Conservation (phyloP, 148 eudicot genomes). For the Rhododendron kiyosumense region DNA sequence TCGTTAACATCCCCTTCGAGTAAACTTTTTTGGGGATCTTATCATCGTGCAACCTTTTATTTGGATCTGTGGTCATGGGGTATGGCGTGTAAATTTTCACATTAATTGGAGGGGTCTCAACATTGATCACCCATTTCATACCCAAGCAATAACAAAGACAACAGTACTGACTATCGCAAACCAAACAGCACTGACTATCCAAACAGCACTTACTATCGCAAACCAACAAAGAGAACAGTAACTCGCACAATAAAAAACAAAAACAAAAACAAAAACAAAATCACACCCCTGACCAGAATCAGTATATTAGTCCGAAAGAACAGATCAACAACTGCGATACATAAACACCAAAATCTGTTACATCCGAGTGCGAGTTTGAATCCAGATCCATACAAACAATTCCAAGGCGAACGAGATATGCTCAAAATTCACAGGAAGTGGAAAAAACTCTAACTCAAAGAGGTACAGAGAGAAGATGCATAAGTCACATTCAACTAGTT, state of each 20-base stretch:
- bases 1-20: neutral
- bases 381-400: conserved; percentile 7
- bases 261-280: neutral
- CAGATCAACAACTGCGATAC: neutral
- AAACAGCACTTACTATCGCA: neutral
- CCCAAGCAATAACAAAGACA: neutral
- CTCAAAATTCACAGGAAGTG: neutral
- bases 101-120: neutral
- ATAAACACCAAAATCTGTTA: neutral
- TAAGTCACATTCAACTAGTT: neutral
- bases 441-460: neutral
- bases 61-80: neutral
- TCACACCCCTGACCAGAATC: neutral
- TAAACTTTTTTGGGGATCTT: neutral
- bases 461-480: neutral
- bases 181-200: neutral
- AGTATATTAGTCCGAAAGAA: neutral
- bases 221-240: neutral
- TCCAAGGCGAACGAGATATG: neutral
- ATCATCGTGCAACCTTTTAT: neutral
- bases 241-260: neutral
- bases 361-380: neutral
- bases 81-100: neutral
- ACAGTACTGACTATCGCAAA: neutral
- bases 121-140: neutral